Conservation (phyloP, 2,329 filamentous ascomycete genomes). For the Fusarium concolor region DNA sequence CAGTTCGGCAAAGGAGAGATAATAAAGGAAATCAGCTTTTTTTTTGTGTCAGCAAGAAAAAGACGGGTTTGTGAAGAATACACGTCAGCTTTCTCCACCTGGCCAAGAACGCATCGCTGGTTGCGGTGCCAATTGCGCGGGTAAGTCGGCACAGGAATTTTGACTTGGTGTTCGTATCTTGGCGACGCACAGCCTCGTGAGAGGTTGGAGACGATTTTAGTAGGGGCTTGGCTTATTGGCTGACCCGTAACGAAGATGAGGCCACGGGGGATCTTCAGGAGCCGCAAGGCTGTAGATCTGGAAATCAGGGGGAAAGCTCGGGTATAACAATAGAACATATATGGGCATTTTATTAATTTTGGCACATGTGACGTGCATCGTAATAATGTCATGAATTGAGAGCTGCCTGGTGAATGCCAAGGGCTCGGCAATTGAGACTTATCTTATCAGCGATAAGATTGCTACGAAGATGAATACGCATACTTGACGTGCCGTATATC, state of each 20-base stretch:
- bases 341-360: too few species aligned
- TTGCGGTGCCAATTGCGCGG: constrained; percentile 6
- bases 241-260: neutral
- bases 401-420: too few species aligned
- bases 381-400: neutral
- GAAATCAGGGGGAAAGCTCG: neutral
- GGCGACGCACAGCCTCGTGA: constrained; percentile 17
- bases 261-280: neutral
- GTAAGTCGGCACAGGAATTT: constrained; percentile 21
- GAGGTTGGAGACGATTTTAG: neutral
- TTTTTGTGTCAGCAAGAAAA: neutral
- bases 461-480: too few species aligned
- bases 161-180: constrained; percentile 27
- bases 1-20: too few species aligned
- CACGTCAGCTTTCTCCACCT: constrained; percentile 45
- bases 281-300: neutral
- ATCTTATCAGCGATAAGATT: constrained; percentile 1
- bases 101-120: constrained; percentile 29
- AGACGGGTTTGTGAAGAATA: constrained; percentile 5
- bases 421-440: neutral
- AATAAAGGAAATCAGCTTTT: neutral
- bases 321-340: too few species aligned
- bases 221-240: neutral
- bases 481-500: too few species aligned
- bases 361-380: neutral